Evolutionary conservation across 176 grass and related monocot genomes (phyloP).

Genomic region (Avena eriantha): DNA sequence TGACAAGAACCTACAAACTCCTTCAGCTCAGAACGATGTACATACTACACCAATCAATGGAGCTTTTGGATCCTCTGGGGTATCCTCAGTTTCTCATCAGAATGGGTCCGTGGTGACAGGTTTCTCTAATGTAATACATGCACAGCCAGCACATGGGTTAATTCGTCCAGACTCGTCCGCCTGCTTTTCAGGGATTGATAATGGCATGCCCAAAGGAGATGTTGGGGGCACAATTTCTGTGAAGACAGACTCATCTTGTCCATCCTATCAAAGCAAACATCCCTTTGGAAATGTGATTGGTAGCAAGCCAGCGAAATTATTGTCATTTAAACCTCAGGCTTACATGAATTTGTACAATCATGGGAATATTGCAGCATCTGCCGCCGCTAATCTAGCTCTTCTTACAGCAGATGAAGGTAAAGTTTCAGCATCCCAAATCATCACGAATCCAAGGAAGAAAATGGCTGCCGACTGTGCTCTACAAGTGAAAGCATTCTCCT

Average conservation of each 20-base stretch:
- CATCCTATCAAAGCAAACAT: constrained; percentile 47
- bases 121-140: constrained; percentile 40
- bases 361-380: constrained; percentile 85
- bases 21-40: constrained; percentile 37
- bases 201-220: constrained; percentile 45
- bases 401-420: constrained; percentile 84
- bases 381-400: constrained; percentile 85
- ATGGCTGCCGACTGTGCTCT: constrained; percentile 54
- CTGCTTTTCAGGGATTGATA: constrained; percentile 44
- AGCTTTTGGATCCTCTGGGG: constrained; percentile 19
- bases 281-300: constrained; percentile 48
- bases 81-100: constrained; percentile 46
- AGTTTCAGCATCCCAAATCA: constrained; percentile 54
- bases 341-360: constrained; percentile 94
- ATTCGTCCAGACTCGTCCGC: constrained; percentile 32
- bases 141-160: constrained; percentile 41
- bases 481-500: constrained; percentile 94
- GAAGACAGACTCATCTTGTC: constrained; percentile 36
- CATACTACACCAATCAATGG: constrained; percentile 35
- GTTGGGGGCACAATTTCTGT: constrained; percentile 35
- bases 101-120: constrained; percentile 38
- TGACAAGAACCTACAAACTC: constrained; percentile 42
- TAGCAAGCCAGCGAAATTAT: constrained; percentile 43
- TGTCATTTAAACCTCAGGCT: constrained; percentile 74
- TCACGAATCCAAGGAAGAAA: constrained; percentile 67